Evolutionary conservation across 805 yeast genomes (phyloP), one percentile per base, ranked within the genome.

Genomic region (Sugiyamaella lignohabitans): DNA sequence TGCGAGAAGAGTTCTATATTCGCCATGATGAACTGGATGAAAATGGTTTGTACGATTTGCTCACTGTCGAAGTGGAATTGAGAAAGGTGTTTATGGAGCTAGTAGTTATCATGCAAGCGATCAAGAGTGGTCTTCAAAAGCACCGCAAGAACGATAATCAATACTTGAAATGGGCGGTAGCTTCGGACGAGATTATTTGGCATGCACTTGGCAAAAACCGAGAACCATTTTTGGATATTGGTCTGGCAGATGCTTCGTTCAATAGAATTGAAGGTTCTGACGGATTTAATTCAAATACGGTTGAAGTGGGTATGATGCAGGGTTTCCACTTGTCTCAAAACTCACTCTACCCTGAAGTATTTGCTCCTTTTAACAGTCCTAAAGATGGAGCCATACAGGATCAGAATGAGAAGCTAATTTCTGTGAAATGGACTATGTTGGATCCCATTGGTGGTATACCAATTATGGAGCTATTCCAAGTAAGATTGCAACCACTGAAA

Each of bases 361-460:
- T 91, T 17, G 69, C 83, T 1, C 81, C 87, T 1, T 74, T 60
- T 49, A 54, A 58, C 35, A 56, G 45, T 24, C 57, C 47, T 38
- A 59, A 50, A 3, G 45, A 46, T 23, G 40, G 35, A 20, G 49
- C 49, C 10, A 27, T 46, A 18, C 45, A 30, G 1, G 40, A 50
- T 22, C 22, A 14, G 19, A 17, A 35, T 41, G 45, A 43, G n/a
- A 58, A 59, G 38, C 62, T 77, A 50, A 61, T 82, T 5, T 63
- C 65, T 4, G 63, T 80, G 2, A 59, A 66, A 8, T 89, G 98
- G 98, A 75, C 78, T n/a, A 77, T 84, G 80, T 76, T 83, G 44
- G 78, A 76, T 46, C 87, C 95, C 0, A 83, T 91, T 47, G 98
- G 96, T 27, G 98, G 98, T 8, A 87, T 89, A 43, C 76, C 84